These are phyloP conservation scores for Blepharisma stoltei DNA, from an alignment of 73 alveolate species.

Conservation along the genomic window DNA sequence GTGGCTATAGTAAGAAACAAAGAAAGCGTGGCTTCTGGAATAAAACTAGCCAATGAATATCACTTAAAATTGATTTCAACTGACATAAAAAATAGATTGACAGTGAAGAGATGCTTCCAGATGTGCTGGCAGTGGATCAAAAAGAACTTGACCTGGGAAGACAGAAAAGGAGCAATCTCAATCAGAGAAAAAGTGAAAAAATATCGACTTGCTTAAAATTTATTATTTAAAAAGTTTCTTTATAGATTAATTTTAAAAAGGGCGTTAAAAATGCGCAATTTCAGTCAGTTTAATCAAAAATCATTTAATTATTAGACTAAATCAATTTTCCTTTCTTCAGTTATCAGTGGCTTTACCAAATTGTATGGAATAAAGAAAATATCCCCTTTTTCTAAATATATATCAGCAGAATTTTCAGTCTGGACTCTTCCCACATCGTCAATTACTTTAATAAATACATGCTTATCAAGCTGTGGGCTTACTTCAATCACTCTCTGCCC, in stretches of 20 bases:
- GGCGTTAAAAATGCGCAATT: too few species aligned
- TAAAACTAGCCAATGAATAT: neutral
- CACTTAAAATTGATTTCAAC: neutral
- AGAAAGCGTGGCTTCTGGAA: neutral
- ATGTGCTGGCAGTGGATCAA: conserved; percentile 2
- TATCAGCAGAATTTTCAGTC: too few species aligned
- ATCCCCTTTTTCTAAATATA: too few species aligned
- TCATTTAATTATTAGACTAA: too few species aligned
- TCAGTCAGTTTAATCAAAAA: too few species aligned
- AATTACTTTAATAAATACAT: conserved; percentile 1
- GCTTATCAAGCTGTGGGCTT: neutral
- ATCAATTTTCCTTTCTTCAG: too few species aligned
- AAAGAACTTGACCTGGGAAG: conserved; percentile 7
- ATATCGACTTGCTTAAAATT: too few species aligned
- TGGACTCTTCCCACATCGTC: neutral
- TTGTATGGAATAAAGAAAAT: too few species aligned
- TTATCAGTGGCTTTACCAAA: too few species aligned
- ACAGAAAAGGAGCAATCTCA: neutral
- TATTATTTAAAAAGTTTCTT: too few species aligned
- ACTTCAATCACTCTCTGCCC: neutral
- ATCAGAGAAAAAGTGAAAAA: neutral
- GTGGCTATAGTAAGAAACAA: neutral
- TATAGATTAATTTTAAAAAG: too few species aligned
- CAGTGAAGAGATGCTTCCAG: neutral
- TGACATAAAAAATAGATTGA: neutral